These are phyloP conservation scores for Erucastrum elatum DNA, from an alignment of 345 rosid species.

Conservation along the genomic window DNA sequence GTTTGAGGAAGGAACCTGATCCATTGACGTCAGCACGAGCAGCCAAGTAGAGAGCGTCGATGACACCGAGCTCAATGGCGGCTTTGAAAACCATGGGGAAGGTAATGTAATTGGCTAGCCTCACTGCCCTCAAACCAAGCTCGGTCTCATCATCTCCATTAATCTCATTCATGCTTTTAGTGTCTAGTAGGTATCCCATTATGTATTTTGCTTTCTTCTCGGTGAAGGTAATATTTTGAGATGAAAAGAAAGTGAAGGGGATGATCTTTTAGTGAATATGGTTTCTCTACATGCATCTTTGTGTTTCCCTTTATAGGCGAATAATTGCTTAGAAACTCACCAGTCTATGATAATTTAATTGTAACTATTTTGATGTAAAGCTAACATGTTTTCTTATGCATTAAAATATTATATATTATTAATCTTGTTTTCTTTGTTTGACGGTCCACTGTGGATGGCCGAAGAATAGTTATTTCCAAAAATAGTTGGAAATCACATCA, in stretches of 20 bases:
- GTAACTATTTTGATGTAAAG: neutral
- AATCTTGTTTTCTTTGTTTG: neutral
- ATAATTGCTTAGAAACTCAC: neutral
- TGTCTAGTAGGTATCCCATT: neutral
- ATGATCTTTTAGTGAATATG: neutral
- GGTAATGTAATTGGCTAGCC: slow-evolving; percentile 28
- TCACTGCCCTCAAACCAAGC: slow-evolving; percentile 20
- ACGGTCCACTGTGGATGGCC: neutral
- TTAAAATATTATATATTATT: neutral
- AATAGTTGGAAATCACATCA: neutral
- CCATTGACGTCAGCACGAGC: slow-evolving; percentile 4
- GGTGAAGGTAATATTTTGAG: neutral
- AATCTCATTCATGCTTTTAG: neutral
- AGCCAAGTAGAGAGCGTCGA: slow-evolving; percentile 26
- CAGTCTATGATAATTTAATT: neutral
- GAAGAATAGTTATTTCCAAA: neutral
- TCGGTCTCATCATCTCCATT: slow-evolving; percentile 1
- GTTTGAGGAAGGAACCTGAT: slow-evolving; percentile 21
- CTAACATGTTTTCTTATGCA: neutral
- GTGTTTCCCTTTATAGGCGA: neutral
- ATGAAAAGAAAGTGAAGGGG: neutral
- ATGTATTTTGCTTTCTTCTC: neutral
- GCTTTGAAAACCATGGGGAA: slow-evolving; percentile 37
- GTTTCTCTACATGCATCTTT: neutral
- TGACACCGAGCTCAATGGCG: slow-evolving; percentile 34